Conservation (phyloP, 352 stramenopile genomes). For the Pythium chondricola region DNA sequence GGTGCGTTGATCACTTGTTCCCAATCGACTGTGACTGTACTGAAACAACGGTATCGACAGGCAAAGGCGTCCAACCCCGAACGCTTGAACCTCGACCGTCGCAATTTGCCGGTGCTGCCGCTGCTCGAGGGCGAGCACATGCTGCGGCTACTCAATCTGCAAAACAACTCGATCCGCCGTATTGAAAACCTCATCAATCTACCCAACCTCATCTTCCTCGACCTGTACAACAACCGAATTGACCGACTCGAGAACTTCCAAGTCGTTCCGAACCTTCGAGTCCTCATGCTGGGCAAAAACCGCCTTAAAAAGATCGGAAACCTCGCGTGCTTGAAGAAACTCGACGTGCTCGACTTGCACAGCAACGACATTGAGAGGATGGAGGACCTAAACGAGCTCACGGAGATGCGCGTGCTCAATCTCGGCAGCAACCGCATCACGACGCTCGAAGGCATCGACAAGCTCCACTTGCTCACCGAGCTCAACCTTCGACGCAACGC, state of each 20-base stretch:
- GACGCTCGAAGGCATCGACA: constrained; percentile 72
- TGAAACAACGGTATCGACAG: constrained; percentile 13
- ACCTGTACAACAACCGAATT: constrained; percentile 92
- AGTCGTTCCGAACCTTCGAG: constrained; percentile 73
- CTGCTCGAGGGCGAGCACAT: constrained; percentile 87
- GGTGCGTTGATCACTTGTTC: constrained; percentile 15
- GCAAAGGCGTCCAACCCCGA: constrained; percentile 67
- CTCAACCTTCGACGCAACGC: constrained; percentile 86
- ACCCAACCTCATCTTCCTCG: constrained; percentile 89
- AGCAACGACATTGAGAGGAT: constrained; percentile 88
- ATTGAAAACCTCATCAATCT: constrained; percentile 85
- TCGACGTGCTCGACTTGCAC: constrained; percentile 92
- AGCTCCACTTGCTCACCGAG: constrained; percentile 80
- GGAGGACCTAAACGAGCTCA: constrained; percentile 80
- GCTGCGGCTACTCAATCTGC: constrained; percentile 86
- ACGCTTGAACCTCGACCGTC: constrained; percentile 86
- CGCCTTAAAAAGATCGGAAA: constrained; percentile 76
- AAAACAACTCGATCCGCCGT: constrained; percentile 86
- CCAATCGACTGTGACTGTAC: neutral
- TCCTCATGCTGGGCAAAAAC: constrained; percentile 93
- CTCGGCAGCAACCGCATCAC: constrained; percentile 82
- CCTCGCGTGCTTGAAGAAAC: constrained; percentile 73
- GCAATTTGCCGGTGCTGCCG: constrained; percentile 71
- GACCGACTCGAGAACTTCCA: constrained; percentile 80
- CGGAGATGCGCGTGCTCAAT: constrained; percentile 88